Base-by-base conservation (phyloP, 345 rosid species). In the Triadica sebifera region DNA sequence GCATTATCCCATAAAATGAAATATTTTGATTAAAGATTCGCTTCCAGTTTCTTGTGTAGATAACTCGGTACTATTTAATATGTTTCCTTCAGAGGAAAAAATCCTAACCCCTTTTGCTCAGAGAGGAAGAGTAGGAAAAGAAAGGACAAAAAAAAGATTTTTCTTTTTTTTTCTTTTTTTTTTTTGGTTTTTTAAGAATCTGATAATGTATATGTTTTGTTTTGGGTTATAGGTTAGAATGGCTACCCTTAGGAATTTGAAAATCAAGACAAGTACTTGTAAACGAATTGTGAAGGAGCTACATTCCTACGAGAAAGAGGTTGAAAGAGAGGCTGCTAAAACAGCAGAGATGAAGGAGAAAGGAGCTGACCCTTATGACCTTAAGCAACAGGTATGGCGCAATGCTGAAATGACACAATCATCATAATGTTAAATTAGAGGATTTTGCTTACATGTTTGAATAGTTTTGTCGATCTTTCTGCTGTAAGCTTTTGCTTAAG, bases 281-380 rank as follows among this genome's bases (percentile, higher is more conserved):
- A 92, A 88, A 64, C 85, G 98, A 69, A 81, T 92, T n/a, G 84
- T 84, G 70, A 94, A 92, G 79, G 98, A 94, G 87, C 84, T 92
- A 67, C 81, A 84, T 70, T 94, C 95, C 4, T 94, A 94, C 73
- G 95, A 94, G 89, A 92, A 91, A 78, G 98, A 94, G 77, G 98
- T 92, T 5, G 98, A 91, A 61, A 89, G 89, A 66, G 98, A 94
- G 90, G 93, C 91, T 65, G 86, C 93, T 3, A 91, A 87, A 76
- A 94, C 98, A 38, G 89, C 89, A 19, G 93, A 85, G 63, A 92
- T 94, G 97, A 94, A 94, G 84, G 93, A 91, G 58, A 91, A 87
- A 71, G 91, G 93, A 39, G 97, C 97, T 19, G 98, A 94, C 70
- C 96, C 91, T 61, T 94, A 91, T 75, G 98, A 94, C 80, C 97